Evolutionary conservation across 2,329 filamentous ascomycete species (phyloP).

Genomic region (Fusarium sp.): DNA sequence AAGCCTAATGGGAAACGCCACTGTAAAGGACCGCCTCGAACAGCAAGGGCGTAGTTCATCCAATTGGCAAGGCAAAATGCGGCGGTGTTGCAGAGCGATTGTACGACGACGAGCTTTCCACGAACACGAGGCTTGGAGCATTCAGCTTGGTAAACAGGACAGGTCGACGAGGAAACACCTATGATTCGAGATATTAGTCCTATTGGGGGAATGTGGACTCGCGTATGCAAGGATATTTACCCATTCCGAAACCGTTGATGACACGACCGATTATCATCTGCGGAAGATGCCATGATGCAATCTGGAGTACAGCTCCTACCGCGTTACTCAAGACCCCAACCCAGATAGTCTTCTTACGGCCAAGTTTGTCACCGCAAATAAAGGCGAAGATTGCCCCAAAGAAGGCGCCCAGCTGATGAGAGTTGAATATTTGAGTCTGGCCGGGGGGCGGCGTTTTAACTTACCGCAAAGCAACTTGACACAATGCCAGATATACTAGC

Average conservation of each 20-base stretch:
- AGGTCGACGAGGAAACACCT: background rate
- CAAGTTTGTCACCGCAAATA: background rate
- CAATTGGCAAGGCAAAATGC: constrained; percentile 1
- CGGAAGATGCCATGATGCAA: background rate
- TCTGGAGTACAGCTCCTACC: background rate
- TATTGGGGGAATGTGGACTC: too few relatives aligned
- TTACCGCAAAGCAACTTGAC: background rate
- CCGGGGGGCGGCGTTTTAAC: background rate
- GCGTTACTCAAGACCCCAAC: background rate
- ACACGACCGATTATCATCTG: constrained; percentile 1
- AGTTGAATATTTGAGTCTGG: background rate
- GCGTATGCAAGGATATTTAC: background rate
- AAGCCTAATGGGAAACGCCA: constrained; percentile 1
- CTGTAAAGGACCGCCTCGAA: background rate
- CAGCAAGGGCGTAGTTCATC: background rate
- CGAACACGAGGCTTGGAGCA: background rate
- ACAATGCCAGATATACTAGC: background rate
- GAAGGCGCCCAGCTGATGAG: background rate
- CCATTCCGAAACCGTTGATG: background rate
- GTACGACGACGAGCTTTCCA: background rate
- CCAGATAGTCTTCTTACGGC: background rate
- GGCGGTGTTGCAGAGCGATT: background rate
- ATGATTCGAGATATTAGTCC: too few relatives aligned
- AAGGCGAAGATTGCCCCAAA: background rate
- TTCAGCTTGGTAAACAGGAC: background rate